phyloP scores from a whole-genome alignment of 768 basidiomycete species.

The Saitozyma sp. region DNA sequence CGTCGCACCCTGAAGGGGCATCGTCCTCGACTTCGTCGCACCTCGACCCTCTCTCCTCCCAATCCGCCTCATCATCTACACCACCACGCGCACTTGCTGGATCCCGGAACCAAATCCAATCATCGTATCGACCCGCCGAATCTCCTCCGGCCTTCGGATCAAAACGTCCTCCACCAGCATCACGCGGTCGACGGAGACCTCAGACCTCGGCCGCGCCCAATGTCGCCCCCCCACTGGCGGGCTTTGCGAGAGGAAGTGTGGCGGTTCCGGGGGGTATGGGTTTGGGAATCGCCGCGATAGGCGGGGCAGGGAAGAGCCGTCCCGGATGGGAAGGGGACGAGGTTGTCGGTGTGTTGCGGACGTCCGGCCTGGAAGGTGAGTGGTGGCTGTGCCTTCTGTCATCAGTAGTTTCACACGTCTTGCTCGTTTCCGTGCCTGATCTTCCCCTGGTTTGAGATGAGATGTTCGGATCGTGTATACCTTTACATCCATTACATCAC shows the following conservation, averaged over 20 bases:
- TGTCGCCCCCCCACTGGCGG: constrained; percentile 6
- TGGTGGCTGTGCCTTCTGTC: constrained; percentile 5
- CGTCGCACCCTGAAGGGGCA: not conserved
- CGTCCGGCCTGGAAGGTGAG: constrained; percentile 49
- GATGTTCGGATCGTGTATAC: too few species aligned
- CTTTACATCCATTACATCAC: not conserved
- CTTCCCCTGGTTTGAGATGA: too few species aligned
- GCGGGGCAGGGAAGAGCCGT: constrained; percentile 17
- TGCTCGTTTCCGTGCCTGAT: constrained; percentile 7
- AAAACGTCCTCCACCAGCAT: constrained; percentile 10
- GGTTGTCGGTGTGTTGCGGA: constrained; percentile 41
- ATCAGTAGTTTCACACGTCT: not conserved
- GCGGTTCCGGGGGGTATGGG: constrained; percentile 14
- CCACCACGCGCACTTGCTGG: not conserved
- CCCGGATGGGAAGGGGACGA: constrained; percentile 53
- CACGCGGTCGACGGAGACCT: constrained; percentile 22
- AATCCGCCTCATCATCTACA: constrained; percentile 7
- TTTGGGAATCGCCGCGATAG: constrained; percentile 12
- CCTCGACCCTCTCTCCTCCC: not conserved
- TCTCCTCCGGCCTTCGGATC: constrained; percentile 24
- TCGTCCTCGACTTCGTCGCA: not conserved
- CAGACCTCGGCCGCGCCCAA: constrained; percentile 14
- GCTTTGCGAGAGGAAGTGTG: constrained; percentile 1
- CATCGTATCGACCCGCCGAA: constrained; percentile 2
- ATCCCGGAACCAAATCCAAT: too few species aligned